Evolutionary conservation across 2,329 filamentous ascomycete species (phyloP).

Genomic region (Pleomassaria siparia): DNA sequence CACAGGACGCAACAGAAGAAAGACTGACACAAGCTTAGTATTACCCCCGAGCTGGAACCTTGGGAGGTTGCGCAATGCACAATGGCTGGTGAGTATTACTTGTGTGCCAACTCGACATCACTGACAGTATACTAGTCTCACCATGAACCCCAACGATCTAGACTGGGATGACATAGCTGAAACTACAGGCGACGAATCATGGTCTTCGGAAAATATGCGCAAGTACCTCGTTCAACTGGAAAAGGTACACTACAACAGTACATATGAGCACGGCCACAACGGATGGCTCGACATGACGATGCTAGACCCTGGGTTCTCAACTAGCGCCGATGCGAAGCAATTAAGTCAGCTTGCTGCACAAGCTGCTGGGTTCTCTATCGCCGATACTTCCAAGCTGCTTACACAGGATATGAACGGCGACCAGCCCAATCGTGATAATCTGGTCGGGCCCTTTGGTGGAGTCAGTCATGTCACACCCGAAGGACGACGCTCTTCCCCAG

Average conservation of each 20-base stretch:
- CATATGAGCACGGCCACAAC: slow-evolving; percentile 20
- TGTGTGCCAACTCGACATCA: too few species aligned
- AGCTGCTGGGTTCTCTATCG: slow-evolving; percentile 15
- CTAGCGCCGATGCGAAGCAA: slow-evolving; percentile 18
- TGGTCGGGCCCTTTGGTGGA: slow-evolving; percentile 25
- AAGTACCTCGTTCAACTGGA: slow-evolving; percentile 50
- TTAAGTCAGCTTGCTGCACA: slow-evolving; percentile 16
- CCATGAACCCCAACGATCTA: slow-evolving; percentile 57
- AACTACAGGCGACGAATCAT: slow-evolving; percentile 61
- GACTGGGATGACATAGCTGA: slow-evolving; percentile 61
- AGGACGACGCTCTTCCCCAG: slow-evolving; percentile 25
- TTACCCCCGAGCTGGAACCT: slow-evolving; percentile 60
- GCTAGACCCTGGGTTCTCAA: slow-evolving; percentile 22
- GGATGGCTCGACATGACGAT: slow-evolving; percentile 32
- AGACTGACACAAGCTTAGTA: slow-evolving; percentile 25
- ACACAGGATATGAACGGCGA: slow-evolving; percentile 22
- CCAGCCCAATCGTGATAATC: slow-evolving; percentile 18
- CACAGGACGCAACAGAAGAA: neutral
- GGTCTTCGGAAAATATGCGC: slow-evolving; percentile 60
- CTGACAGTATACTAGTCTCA: slow-evolving; percentile 40
- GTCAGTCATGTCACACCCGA: slow-evolving; percentile 29
- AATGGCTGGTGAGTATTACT: slow-evolving; percentile 48
- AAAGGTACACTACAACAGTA: slow-evolving; percentile 28
- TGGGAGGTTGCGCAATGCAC: slow-evolving; percentile 62
- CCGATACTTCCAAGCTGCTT: slow-evolving; percentile 15